A percentile compares a stretch with the other conserved stretches of the same genome.
Conservation (phyloP, 2,329 filamentous ascomycete genomes). For the Torrubiellomyces zombiae region DNA sequence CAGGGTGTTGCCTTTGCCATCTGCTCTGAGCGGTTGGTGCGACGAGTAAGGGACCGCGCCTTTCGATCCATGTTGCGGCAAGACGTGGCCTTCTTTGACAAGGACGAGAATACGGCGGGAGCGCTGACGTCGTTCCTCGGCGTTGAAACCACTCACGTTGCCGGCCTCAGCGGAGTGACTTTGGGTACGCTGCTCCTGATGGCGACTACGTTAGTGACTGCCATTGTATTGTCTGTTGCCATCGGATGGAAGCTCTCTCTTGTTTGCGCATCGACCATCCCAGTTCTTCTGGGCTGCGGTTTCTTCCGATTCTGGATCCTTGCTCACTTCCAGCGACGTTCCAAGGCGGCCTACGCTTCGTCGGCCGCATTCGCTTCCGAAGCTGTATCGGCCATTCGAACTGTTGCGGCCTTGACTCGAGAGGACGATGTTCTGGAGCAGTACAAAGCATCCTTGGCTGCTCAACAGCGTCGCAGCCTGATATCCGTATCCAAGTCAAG, state of each 20-base stretch:
- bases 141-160: slow-evolving; percentile 76
- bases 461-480: slow-evolving; percentile 51
- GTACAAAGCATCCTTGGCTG: slow-evolving; percentile 51
- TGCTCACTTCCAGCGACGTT: slow-evolving; percentile 59
- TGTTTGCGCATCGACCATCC: slow-evolving; percentile 65
- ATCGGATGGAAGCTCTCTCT: slow-evolving; percentile 81
- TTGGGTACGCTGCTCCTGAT: slow-evolving; percentile 76
- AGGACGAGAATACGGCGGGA: slow-evolving; percentile 75
- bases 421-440: slow-evolving; percentile 62
- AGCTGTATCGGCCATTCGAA: slow-evolving; percentile 84
- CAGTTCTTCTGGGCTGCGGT: slow-evolving; percentile 62
- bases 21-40: slow-evolving; percentile 74
- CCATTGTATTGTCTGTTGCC: slow-evolving; percentile 51
- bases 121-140: slow-evolving; percentile 78
- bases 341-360: slow-evolving; percentile 62
- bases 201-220: slow-evolving; percentile 59
- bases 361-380: slow-evolving; percentile 85
- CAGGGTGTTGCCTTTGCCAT: slow-evolving; percentile 66
- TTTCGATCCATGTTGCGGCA: slow-evolving; percentile 84
- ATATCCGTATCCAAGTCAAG: slow-evolving; percentile 63
- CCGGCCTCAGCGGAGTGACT: slow-evolving; percentile 74
- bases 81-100: slow-evolving; percentile 84
- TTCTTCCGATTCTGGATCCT: slow-evolving; percentile 79
- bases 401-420: slow-evolving; percentile 77
- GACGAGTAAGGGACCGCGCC: slow-evolving; percentile 63